Conservation (phyloP, 257 asterid genomes). For the Eustoma russellianum region DNA sequence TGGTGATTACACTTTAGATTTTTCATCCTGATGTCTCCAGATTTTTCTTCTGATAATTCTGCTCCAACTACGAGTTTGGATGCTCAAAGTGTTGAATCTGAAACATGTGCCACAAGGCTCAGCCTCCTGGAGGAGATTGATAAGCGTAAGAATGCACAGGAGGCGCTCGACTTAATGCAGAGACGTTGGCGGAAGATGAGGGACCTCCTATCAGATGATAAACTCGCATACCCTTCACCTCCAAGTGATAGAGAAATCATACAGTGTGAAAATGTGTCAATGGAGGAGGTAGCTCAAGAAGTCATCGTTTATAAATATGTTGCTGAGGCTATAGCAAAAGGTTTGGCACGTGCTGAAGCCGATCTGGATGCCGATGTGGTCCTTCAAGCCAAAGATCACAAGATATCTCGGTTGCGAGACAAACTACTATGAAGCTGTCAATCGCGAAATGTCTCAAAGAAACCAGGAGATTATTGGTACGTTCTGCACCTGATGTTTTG, state of each 20-base stretch:
- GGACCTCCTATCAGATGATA: constrained; percentile 48
- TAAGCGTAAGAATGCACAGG: constrained; percentile 58
- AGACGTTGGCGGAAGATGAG: constrained; percentile 60
- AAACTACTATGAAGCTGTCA: constrained; percentile 75
- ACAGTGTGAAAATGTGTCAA: constrained; percentile 23
- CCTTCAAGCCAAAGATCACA: constrained; percentile 66
- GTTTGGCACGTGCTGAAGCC: constrained; percentile 63
- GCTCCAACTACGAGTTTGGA: constrained; percentile 21
- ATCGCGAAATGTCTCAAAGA: constrained; percentile 86
- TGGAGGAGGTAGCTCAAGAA: constrained; percentile 51
- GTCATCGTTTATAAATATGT: constrained; percentile 49
- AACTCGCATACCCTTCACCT: constrained; percentile 53
- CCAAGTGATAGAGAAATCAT: constrained; percentile 26
- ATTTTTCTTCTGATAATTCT: constrained; percentile 56
- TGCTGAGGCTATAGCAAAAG: constrained; percentile 65
- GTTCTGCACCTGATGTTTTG: constrained; percentile 7
- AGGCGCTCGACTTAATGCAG: constrained; percentile 36
- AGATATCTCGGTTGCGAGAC: constrained; percentile 59
- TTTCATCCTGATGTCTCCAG: constrained; percentile 22
- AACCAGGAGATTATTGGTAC: constrained; percentile 69
- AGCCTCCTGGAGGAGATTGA: constrained; percentile 58
- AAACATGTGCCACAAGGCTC: constrained; percentile 29
- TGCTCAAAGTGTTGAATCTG: constrained; percentile 31
- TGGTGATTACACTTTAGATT: not conserved
- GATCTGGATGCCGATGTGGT: constrained; percentile 46